Evolutionary conservation across 1,284 basidiomycete species (phyloP).

Genomic region (Porphyrellus sp.): DNA sequence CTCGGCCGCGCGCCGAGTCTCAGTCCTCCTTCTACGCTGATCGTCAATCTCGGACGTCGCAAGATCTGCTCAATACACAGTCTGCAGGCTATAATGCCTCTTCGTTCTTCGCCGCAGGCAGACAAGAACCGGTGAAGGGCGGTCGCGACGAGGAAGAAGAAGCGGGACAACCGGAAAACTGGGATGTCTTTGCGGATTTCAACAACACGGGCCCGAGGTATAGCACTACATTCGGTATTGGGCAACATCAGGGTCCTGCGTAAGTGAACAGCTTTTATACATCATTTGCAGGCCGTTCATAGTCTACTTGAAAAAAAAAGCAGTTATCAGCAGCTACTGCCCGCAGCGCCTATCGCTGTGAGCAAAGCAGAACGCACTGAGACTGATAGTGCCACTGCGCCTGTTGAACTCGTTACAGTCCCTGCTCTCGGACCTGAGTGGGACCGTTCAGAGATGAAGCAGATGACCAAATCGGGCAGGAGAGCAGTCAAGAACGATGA

Average conservation of each 20-base stretch:
- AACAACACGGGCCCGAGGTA: conserved; percentile 85
- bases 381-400: conserved; percentile 34
- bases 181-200: conserved; percentile 89
- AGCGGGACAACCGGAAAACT: conserved; percentile 48
- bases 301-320: not conserved
- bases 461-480: conserved; percentile 68
- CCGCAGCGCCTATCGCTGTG: conserved; percentile 35
- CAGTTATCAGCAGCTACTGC: conserved; percentile 57
- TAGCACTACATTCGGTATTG: conserved; percentile 53
- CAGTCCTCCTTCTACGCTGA: conserved; percentile 62
- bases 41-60: conserved; percentile 39
- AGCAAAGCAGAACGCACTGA: conserved; percentile 34
- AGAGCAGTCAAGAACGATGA: conserved; percentile 56
- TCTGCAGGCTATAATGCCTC: conserved; percentile 66
- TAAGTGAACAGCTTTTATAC: conserved; percentile 25
- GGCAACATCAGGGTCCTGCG: conserved; percentile 37
- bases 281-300: conserved; percentile 5
- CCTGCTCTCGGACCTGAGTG: conserved; percentile 87
- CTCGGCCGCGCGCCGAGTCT: conserved; percentile 54
- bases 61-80: conserved; percentile 43
- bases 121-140: conserved; percentile 71
- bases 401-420: conserved; percentile 82
- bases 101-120: conserved; percentile 62
- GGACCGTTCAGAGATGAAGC: conserved; percentile 70
- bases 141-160: conserved; percentile 59